Evolutionary conservation across 192 early-diverging fungal species (phyloP), one percentile per base, ranked within the genome.

Genomic region (Coemansia erecta): DNA sequence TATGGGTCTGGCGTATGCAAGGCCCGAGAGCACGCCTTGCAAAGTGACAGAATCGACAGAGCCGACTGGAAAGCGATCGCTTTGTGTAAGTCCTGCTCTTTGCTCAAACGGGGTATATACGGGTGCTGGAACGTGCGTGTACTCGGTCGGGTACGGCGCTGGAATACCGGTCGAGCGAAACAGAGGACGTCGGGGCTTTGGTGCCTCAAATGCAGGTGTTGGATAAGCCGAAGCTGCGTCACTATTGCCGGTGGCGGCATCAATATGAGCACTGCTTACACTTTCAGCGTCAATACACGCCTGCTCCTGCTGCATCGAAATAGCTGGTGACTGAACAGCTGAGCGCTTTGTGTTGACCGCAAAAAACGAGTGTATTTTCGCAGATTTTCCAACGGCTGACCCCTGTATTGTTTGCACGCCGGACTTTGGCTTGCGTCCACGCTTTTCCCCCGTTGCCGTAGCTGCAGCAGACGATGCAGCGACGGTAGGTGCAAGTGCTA

Each of bases 341-440:
- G 43, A 45, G 10, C 23, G 39, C 31, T 51, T 51, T 21, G 58
- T 5, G 23, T 50, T 73, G 5, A 64, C 59, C 1, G 56, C 39
- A 41, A 77, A 77, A 48, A 77, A 77, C 19, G 74, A 64, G 50
- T 77, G 74, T 21, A 77, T 60, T 28, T 60, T 71, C 18, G 67
- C 44, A 7, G 68, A 22, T 17, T 60, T 63, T 4, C 14, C 22
- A 22, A 8, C 14, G 24, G 14, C 26, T 35, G 43, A 19, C 7
- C 26, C 52, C 8, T 24, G 19, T 22, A 14, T 37, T 18, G 28
- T 37, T 41, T 33, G 60, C 51, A 18, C 9, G 15, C 2, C 14
- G 10, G 51, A 39, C 39, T 66, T 67, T 9, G 61, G 26, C 53
- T 54, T 60, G 14, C 71, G 64, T 6, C 47, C 61, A 21, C 64